Conservation (phyloP, 306 rosid species). For the Urtica urens region DNA sequence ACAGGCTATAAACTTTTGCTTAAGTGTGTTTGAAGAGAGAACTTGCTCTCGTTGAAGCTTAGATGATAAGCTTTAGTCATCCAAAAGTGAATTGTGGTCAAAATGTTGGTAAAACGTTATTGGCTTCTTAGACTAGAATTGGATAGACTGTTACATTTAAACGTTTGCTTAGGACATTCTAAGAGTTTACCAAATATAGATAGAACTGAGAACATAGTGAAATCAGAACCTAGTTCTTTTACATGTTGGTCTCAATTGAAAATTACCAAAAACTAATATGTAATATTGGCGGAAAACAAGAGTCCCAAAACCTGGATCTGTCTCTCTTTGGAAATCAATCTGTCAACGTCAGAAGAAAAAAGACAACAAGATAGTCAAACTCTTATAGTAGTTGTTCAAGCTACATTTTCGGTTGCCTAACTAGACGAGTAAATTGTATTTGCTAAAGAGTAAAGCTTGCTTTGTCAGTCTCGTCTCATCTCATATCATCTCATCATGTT, state of each 20-base stretch:
- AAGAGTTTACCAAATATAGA: neutral
- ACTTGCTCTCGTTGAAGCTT: neutral
- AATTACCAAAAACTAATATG: neutral
- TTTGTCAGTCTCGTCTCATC: no score
- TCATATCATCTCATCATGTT: no score
- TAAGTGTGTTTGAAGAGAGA: no score
- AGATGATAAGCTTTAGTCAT: neutral
- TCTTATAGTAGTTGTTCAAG: no score
- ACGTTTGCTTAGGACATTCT: neutral
- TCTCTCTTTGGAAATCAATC: neutral
- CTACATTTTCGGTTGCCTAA: no score
- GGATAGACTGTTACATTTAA: neutral
- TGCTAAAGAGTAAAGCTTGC: no score
- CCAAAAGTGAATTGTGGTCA: neutral
- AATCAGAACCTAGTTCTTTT: neutral
- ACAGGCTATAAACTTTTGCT: no score
- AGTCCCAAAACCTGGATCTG: neutral
- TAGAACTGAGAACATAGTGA: constrained; percentile 9
- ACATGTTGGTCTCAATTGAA: neutral
- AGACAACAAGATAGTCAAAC: no score
- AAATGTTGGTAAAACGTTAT: neutral
- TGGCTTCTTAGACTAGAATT: neutral
- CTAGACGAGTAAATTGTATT: neutral
- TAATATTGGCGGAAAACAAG: neutral
- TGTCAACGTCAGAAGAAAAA: neutral